Evolutionary conservation across 495 filamentous ascomycete genomes (phyloP).

Genomic region (Chaetomium tenue): DNA sequence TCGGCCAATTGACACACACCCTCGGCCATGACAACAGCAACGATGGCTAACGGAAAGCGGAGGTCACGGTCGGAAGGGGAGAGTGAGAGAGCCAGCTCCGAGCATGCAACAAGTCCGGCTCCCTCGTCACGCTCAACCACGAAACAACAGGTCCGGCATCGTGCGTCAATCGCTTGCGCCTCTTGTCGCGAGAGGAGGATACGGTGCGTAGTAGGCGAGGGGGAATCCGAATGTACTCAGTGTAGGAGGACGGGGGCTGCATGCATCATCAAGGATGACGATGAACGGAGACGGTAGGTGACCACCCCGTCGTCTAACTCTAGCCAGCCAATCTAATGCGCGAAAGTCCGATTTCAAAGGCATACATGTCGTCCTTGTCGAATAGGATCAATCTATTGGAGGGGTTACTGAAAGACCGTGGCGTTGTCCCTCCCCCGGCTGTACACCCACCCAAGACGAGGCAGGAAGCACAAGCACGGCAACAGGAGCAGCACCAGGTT

Average conservation of each 20-base stretch:
- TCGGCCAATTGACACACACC: neutral
- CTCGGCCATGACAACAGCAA: conserved; percentile 16
- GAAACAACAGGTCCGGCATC: conserved; percentile 41
- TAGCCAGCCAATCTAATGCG: conserved; percentile 6
- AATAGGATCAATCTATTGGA: conserved; percentile 52
- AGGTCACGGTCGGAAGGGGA: conserved; percentile 32
- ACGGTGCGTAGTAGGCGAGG: conserved; percentile 55
- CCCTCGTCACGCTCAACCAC: conserved; percentile 28
- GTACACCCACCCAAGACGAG: conserved; percentile 54
- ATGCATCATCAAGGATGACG: conserved; percentile 58
- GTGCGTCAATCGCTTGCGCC: conserved; percentile 44
- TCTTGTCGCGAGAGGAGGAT: conserved; percentile 53
- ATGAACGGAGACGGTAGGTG: conserved; percentile 51
- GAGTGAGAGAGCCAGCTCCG: conserved; percentile 31
- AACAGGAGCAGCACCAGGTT: conserved; percentile 10
- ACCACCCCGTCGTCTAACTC: neutral
- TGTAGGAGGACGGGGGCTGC: conserved; percentile 51
- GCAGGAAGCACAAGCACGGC: conserved; percentile 35
- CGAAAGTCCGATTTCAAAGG: conserved; percentile 53
- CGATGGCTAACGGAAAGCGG: conserved; percentile 23
- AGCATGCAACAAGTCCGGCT: conserved; percentile 32
- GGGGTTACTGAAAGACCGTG: conserved; percentile 49
- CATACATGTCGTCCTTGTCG: conserved; percentile 56
- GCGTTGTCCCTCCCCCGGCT: conserved; percentile 49
- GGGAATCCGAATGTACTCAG: conserved; percentile 51